These are phyloP conservation scores for Diaporthe nobilis DNA, from an alignment of 2,329 filamentous ascomycete species.

Conservation along the genomic window DNA sequence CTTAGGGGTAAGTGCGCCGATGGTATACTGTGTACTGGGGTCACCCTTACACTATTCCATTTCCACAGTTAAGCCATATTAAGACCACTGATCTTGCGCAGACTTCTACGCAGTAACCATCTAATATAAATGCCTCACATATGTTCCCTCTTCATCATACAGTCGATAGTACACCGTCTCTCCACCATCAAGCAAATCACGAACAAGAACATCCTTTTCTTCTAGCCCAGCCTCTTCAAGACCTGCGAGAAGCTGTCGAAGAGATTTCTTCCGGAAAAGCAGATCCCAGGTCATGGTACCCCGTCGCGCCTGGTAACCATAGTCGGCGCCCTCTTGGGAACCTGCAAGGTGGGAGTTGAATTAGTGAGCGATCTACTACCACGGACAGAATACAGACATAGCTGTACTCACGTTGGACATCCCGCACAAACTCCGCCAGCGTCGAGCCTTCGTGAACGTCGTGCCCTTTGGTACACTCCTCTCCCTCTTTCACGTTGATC, in stretches of 20 bases:
- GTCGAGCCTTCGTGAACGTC: neutral
- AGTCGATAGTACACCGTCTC: conserved; percentile 22
- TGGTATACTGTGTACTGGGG: too few relatives aligned
- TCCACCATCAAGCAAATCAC: conserved; percentile 23
- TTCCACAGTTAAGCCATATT: too few relatives aligned
- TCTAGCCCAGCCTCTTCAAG: neutral
- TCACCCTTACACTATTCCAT: too few relatives aligned
- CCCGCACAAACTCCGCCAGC: neutral
- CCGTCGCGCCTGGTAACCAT: neutral
- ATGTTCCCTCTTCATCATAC: neutral
- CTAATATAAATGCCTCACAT: neutral
- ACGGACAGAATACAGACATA: too few relatives aligned
- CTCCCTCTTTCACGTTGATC: neutral
- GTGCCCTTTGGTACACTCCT: neutral
- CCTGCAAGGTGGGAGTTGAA: neutral
- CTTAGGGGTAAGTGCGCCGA: too few relatives aligned
- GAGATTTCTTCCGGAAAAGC: conserved; percentile 12
- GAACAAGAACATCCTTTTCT: conserved; percentile 13
- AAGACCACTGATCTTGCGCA: too few relatives aligned
- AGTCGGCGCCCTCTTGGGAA: neutral
- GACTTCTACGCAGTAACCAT: neutral
- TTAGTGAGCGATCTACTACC: neutral
- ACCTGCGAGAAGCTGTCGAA: neutral
- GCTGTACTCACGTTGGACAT: neutral
- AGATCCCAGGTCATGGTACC: conserved; percentile 21